These are phyloP conservation scores for Scleromitrula shiraiana DNA, from an alignment of 2,329 filamentous ascomycete species.

Conservation along the genomic window DNA sequence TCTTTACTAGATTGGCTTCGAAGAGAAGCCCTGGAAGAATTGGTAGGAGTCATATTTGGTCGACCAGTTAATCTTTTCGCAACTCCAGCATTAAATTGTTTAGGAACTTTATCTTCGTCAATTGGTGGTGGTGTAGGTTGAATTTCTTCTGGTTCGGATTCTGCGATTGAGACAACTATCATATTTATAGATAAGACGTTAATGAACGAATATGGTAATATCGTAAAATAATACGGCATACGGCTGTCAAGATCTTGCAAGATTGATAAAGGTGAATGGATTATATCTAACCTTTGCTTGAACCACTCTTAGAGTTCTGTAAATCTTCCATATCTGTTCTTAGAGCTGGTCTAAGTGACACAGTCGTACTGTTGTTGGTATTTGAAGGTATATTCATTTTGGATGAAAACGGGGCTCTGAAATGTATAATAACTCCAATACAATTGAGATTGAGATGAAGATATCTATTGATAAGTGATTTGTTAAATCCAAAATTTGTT, in stretches of 20 bases:
- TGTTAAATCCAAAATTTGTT: too few species aligned
- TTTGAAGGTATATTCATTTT: slow-evolving; percentile 16
- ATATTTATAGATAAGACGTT: background rate
- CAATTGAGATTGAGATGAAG: too few species aligned
- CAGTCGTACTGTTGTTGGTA: slow-evolving; percentile 1
- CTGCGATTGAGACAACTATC: slow-evolving; percentile 27
- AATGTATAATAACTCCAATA: too few species aligned
- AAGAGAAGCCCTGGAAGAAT: slow-evolving; percentile 19
- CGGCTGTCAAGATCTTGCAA: background rate
- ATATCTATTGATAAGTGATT: too few species aligned
- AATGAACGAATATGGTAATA: background rate
- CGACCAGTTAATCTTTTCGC: slow-evolving; percentile 23
- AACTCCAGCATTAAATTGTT: slow-evolving; percentile 22
- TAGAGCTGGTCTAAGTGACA: slow-evolving; percentile 22
- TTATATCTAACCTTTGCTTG: slow-evolving; percentile 21
- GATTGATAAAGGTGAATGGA: background rate
- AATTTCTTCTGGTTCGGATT: slow-evolving; percentile 20
- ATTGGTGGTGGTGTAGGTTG: slow-evolving; percentile 10
- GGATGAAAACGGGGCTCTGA: too few species aligned
- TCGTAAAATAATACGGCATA: too few species aligned
- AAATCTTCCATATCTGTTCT: slow-evolving; percentile 15
- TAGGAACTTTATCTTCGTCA: slow-evolving; percentile 19
- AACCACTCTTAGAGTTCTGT: slow-evolving; percentile 19
- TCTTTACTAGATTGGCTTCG: slow-evolving; percentile 22
- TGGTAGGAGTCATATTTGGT: slow-evolving; percentile 16